Evolutionary conservation across 1,284 basidiomycete genomes (phyloP).

Genomic region (Cryptococcus amylolentus): DNA sequence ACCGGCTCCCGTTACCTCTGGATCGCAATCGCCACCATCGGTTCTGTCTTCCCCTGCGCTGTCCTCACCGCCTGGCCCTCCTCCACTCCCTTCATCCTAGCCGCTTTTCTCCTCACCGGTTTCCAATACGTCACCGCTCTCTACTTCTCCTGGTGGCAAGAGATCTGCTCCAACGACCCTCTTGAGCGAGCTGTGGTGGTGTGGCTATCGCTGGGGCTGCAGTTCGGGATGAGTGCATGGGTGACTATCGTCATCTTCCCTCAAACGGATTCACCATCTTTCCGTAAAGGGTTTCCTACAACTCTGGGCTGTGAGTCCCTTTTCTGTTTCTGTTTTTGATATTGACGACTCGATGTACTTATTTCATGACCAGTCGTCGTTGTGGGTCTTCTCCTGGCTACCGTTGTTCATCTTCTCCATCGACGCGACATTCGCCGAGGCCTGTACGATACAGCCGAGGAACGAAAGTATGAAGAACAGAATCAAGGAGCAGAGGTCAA

Average conservation of each 20-base stretch:
- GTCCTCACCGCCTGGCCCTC: constrained; percentile 4
- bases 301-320: constrained; percentile 5
- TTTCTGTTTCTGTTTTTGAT: too few species aligned
- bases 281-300: constrained; percentile 10
- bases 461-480: too few species aligned
- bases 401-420: too few species aligned
- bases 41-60: constrained; percentile 4
- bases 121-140: constrained; percentile 9
- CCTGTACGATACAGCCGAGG: too few species aligned
- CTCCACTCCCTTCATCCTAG: background rate
- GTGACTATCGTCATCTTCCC: constrained; percentile 9
- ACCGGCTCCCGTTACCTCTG: background rate
- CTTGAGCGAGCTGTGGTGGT: constrained; percentile 5
- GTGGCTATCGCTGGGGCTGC: background rate
- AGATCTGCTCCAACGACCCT: constrained; percentile 10
- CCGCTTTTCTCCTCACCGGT: constrained; percentile 7
- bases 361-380: too few species aligned
- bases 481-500: too few species aligned
- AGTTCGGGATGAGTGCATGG: constrained; percentile 12
- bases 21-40: background rate
- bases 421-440: too few species aligned
- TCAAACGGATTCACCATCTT: constrained; percentile 10
- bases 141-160: constrained; percentile 9
- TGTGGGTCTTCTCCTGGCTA: too few species aligned
- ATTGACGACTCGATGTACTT: too few species aligned